Base-by-base conservation (phyloP, 139 green algal genomes). In the Chlamydomonas sp. region DNA sequence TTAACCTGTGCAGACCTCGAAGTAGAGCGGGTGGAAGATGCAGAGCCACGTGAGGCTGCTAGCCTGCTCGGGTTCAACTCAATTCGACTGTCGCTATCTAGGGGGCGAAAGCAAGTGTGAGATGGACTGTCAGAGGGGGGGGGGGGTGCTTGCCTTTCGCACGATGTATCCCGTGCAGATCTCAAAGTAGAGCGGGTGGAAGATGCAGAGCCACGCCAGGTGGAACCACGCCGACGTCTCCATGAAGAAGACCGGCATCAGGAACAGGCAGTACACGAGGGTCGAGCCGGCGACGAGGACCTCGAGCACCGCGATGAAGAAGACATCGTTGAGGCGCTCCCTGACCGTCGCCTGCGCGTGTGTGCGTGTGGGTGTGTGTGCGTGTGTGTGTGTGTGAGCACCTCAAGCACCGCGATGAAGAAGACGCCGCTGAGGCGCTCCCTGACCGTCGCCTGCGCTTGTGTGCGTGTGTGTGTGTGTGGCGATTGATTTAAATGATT, bases 141-240 rank as follows among this genome's bases (percentile, higher is more conserved):
- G n/a, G n/a, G n/a, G n/a, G n/a, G n/a, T n/a, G n/a, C n/a, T n/a
- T n/a, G n/a, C n/a, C n/a, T n/a, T n/a, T n/a, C n/a, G n/a, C n/a
- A n/a, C n/a, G n/a, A n/a, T n/a, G n/a, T n/a, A n/a, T n/a, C n/a
- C n/a, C n/a, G n/a, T n/a, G n/a, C n/a, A n/a, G 43, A 69, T 13
- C 62, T 69, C 62, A n/a, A 69, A 69, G 34, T 69, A 69, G 34
- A 69, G 62, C 22, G 62, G 62, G n/a, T 69, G 62, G 35, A 69
- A n/a, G 13, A 69, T 20, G 34, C 62, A 69, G n/a, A 69, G 33
- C 62, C 62, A 69, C 62, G 57, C 5, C 62, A 69, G 16, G 35
- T 69, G 62, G 35, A 69, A 36, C 62, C 62, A 69, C 3, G 62
- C 33, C 6, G 6, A 36, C 13, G 8, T 50, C 6, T 58, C 13